phyloP scores from a whole-genome alignment of 1,284 basidiomycete genomes.

The Pseudozyma hubeiensis region DNA sequence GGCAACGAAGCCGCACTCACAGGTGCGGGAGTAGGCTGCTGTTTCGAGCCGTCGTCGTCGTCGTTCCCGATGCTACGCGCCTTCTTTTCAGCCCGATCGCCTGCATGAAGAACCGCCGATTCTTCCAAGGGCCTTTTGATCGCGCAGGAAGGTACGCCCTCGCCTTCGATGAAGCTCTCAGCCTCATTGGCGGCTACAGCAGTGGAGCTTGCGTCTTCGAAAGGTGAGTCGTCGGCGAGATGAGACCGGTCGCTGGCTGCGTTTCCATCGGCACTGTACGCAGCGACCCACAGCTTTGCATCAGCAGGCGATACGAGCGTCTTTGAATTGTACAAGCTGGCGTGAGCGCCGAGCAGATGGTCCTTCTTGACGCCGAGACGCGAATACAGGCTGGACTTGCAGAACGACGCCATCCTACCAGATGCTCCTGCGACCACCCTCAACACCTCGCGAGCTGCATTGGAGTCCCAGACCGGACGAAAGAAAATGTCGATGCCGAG shows the following conservation, averaged over 20 bases:
- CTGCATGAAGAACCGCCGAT: too few relatives aligned
- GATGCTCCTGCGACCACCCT: conserved; percentile 10
- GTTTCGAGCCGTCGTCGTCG: too few relatives aligned
- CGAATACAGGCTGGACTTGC: conserved; percentile 34
- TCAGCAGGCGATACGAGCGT: conserved; percentile 17
- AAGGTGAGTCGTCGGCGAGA: neutral
- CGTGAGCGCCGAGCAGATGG: conserved; percentile 11
- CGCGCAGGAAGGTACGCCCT: too few relatives aligned
- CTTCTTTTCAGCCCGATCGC: conserved; percentile 12
- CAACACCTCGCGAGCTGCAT: conserved; percentile 18
- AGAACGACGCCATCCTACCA: conserved; percentile 32
- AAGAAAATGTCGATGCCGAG: conserved; percentile 41
- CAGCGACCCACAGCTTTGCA: conserved; percentile 10
- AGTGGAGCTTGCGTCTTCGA: neutral
- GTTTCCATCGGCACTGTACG: neutral
- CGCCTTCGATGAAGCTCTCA: too few relatives aligned
- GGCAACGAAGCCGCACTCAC: neutral
- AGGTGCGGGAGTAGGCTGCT: too few relatives aligned
- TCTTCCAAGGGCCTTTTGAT: conserved; percentile 1
- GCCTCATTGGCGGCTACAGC: too few relatives aligned
- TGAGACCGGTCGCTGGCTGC: too few relatives aligned
- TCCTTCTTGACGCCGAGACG: conserved; percentile 18
- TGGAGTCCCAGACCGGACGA: conserved; percentile 23
- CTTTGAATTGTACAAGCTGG: conserved; percentile 28
- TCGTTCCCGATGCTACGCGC: neutral